Evolutionary conservation across 805 yeast species (phyloP), one percentile per base, ranked within the genome.

Genomic region (Saccharomycopsis sp.): DNA sequence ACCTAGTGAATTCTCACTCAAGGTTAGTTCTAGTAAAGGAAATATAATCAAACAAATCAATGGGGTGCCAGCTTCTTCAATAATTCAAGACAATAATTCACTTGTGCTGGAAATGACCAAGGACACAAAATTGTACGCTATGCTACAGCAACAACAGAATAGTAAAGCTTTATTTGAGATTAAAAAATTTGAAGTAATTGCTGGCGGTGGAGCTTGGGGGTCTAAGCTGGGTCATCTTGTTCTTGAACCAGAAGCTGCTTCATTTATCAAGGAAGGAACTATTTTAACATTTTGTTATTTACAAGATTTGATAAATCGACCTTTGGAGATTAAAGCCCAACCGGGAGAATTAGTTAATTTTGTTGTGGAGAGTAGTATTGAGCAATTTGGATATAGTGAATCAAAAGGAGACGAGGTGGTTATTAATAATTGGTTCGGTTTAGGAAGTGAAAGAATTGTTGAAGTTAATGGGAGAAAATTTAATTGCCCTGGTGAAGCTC

Each of bases 121-220:
- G 27, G 50, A 46, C 13, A 35, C 40, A n/a, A 40, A 28, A 28
- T 29, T 49, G 26, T 49, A 17, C 29, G 52, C 44, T 7, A 28
- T 28, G 1, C 6, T 49, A 3, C 31, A 40, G 28, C 34, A 37
- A 5, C 28, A 40, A 20, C 41, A 27, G 3, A 16, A 32, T 9
- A 29, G 7, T 14, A 21, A 19, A 4, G 29, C 28, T 7, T 33
- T 38, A 2, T 36, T 38, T 19, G 32, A 19, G 2, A 47, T 50
- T 4, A 48, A 51, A 42, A 54, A 61, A 41, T 67, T 56, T 53
- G 66, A 70, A 53, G 70, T 70, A n/a, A 64, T 68, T 34, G 75
- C 74, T 8, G 75, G 75, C 4, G 75, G 75, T 2, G 75, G 75
- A 2, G 71, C 70, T 4, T 70, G 74, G 74, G 75, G 75, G 2